Conservation (phyloP, 495 filamentous ascomycete species). For the Extremus antarcticus region DNA sequence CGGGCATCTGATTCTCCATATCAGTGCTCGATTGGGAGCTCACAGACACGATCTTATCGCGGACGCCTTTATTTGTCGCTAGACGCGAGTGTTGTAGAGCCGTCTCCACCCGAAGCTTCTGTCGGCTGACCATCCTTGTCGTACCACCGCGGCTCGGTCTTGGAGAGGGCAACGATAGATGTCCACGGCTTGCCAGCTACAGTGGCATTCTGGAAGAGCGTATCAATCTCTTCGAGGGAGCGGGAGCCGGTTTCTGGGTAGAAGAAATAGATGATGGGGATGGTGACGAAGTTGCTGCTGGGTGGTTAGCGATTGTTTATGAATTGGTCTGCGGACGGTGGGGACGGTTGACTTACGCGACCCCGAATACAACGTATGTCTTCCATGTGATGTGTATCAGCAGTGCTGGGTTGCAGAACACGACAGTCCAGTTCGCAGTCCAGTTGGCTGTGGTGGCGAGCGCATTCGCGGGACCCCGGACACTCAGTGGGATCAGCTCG, state of each 20-base stretch:
- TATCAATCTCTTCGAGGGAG: conserved; percentile 48
- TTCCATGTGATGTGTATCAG: conserved; percentile 25
- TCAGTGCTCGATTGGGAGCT: too few relatives aligned
- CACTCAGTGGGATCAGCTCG: conserved; percentile 14
- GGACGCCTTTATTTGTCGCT: too few relatives aligned
- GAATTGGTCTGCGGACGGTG: background rate
- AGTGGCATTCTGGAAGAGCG: conserved; percentile 40
- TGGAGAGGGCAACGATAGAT: too few relatives aligned
- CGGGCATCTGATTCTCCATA: too few relatives aligned
- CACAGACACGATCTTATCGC: too few relatives aligned
- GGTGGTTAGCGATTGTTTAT: conserved; percentile 2
- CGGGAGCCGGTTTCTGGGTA: conserved; percentile 47
- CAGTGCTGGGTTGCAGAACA: conserved; percentile 20
- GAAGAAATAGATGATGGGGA: conserved; percentile 35
- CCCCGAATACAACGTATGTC: conserved; percentile 29
- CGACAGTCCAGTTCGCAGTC: conserved; percentile 19
- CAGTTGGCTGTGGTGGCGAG: conserved; percentile 13
- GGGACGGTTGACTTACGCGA: background rate
- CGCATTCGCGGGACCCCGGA: conserved; percentile 11
- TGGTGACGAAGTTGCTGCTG: conserved; percentile 31
- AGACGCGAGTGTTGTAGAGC: too few relatives aligned
- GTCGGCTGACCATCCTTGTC: too few relatives aligned
- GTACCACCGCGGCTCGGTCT: too few relatives aligned
- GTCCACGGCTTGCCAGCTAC: too few relatives aligned
- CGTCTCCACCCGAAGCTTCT: too few relatives aligned